phyloP scores from a whole-genome alignment of 768 basidiomycete species.

The Russula olivacea region DNA sequence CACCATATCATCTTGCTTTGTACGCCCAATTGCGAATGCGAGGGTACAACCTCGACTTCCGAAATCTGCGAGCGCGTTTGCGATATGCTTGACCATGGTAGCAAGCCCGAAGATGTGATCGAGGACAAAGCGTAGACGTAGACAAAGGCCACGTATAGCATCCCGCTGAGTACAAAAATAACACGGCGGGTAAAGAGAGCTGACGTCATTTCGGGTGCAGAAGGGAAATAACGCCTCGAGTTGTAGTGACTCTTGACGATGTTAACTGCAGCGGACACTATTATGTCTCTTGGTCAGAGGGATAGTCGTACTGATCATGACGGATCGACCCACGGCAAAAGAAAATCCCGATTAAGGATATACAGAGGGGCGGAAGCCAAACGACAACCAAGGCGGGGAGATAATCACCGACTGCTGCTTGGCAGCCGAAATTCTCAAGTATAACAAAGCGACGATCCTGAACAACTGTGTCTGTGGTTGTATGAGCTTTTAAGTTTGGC shows the following conservation, averaged over 20 bases:
- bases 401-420: slow-evolving; percentile 21
- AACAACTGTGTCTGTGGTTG: slow-evolving; percentile 20
- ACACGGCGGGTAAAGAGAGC: slow-evolving; percentile 20
- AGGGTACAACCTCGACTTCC: slow-evolving; percentile 8
- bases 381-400: slow-evolving; percentile 21
- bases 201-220: slow-evolving; percentile 13
- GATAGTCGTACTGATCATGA: not conserved
- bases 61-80: slow-evolving; percentile 16
- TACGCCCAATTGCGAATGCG: not conserved
- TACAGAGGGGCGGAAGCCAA: slow-evolving; percentile 24
- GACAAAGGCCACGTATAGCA: slow-evolving; percentile 19
- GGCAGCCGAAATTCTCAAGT: slow-evolving; percentile 24
- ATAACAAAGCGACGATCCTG: slow-evolving; percentile 24
- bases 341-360: slow-evolving; percentile 15
- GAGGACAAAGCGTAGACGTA: slow-evolving; percentile 14
- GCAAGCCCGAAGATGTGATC: slow-evolving; percentile 16
- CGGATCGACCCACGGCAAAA: slow-evolving; percentile 19
- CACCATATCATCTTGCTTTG: slow-evolving; percentile 24
- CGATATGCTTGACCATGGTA: slow-evolving; percentile 18
- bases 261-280: slow-evolving; percentile 21
- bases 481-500: not conserved
- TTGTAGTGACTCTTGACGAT: slow-evolving; percentile 18
- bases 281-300: not conserved
- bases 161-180: slow-evolving; percentile 9
- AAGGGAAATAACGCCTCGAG: slow-evolving; percentile 10